Evolutionary conservation across 1,139 yeast species (phyloP), one percentile per base, ranked within the genome.

Genomic region (Candida sp.): DNA sequence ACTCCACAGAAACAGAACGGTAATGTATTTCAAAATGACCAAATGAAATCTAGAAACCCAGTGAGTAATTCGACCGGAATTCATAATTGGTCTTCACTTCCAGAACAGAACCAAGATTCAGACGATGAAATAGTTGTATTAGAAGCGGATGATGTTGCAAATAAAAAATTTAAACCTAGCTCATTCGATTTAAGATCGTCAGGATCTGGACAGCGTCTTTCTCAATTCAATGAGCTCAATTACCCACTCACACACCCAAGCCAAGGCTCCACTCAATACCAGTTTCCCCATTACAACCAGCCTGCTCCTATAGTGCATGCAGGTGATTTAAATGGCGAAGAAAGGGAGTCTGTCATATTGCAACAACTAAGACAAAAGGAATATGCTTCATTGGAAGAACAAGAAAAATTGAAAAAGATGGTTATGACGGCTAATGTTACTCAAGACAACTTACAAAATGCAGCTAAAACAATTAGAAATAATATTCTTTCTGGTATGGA

Each of bases 301-400:
- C 74, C 75, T 0, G 70, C 63, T 0, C 71, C 73, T 1, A 69
- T 66, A 0, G 59, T 61, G 9, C 72, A 68, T 36, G 56, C 47
- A 11, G 49, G 45, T 19, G 45, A 45, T 15, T 11, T 23, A 19
- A 12, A 39, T 30, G 5, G 21, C 34, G 37, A 22, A 21, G 36
- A 38, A 9, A 19, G 23, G 12, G 27, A n/a, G 9, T 29, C 35
- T n/a, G 39, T 45, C 11, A 33, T 32, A 22, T 40, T 39, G 19
- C 22, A 39, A 6, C 45, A 46, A 15, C 30, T 48, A 33, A 29
- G 39, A 25, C 21, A 30, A 22, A 41, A 47, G 15, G 43, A 41
- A 38, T 19, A 21, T 7, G 33, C 19, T 9, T 33, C 29, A 19
- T 35, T 38, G 15, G 38, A 35, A 5, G 47, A 48, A 19, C 38